Evolutionary conservation across 2,329 filamentous ascomycete species (phyloP).

Genomic region (Claviceps digitariae): DNA sequence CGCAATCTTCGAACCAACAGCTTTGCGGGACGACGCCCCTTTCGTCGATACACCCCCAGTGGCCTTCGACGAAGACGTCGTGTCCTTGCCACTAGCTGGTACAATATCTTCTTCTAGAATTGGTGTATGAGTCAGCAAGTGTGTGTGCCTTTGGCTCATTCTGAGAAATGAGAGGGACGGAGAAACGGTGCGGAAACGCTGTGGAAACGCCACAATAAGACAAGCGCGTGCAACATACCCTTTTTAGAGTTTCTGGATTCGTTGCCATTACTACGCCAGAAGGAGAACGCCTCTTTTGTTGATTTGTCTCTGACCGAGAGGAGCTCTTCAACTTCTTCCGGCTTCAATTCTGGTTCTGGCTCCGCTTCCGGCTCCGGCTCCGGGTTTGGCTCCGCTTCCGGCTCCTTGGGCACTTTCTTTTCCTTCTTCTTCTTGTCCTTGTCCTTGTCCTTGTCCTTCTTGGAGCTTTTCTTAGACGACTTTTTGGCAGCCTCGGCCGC

Average conservation of each 20-base stretch:
- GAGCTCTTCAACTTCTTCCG: conserved; percentile 30
- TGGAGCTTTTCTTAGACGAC: conserved; percentile 25
- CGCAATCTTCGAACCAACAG: conserved; percentile 37
- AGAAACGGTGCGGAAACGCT: conserved; percentile 5
- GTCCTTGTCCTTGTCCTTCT: conserved; percentile 13
- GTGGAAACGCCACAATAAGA: conserved; percentile 8
- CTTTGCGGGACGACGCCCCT: conserved; percentile 27
- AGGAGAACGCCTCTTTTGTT: conserved; percentile 35
- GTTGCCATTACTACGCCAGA: conserved; percentile 37
- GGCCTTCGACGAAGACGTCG: conserved; percentile 24
- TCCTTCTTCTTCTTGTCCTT: conserved; percentile 12
- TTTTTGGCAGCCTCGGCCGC: conserved; percentile 20
- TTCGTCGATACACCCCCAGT: conserved; percentile 27
- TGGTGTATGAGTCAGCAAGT: conserved; percentile 34
- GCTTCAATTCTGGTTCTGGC: conserved; percentile 20
- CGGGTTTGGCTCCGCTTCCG: conserved; percentile 7
- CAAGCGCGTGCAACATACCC: conserved; percentile 16
- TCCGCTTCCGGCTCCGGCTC: conserved; percentile 8
- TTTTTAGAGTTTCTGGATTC: conserved; percentile 29
- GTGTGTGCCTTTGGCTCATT: conserved; percentile 28
- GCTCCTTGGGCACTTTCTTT: conserved; percentile 9
- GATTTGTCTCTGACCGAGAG: conserved; percentile 19
- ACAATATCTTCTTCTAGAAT: conserved; percentile 32
- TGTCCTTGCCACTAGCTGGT: conserved; percentile 23
- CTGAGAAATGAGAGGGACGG: conserved; percentile 10